phyloP scores from a whole-genome alignment of 163 green algal species.

The Scenedesmus sp. region DNA sequence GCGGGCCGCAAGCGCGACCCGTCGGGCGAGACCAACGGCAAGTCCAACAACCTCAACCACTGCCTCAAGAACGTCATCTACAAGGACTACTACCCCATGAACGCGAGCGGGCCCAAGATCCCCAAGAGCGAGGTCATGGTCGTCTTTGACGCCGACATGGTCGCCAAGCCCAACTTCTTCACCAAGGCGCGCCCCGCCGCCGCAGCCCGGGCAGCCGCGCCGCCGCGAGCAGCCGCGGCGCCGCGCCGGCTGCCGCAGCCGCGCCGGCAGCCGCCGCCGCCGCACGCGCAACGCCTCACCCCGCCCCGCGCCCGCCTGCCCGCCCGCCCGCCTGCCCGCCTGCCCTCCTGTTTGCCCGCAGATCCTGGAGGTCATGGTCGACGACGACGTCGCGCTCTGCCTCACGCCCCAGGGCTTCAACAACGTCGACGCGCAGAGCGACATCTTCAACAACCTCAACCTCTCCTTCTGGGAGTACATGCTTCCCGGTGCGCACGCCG shows the following conservation, averaged over 20 bases:
- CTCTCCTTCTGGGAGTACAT: constrained; percentile 57
- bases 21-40: constrained; percentile 49
- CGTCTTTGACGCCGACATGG: constrained; percentile 76
- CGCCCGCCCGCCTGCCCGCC: too few relatives aligned
- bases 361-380: constrained; percentile 52
- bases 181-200: too few relatives aligned
- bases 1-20: constrained; percentile 46
- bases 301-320: too few relatives aligned
- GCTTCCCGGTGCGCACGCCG: constrained; percentile 17
- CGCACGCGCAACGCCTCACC: too few relatives aligned
- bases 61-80: constrained; percentile 48
- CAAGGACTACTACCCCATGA: constrained; percentile 48
- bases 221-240: too few relatives aligned
- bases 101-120: constrained; percentile 46
- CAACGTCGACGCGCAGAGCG: constrained; percentile 52
- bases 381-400: constrained; percentile 47
- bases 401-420: constrained; percentile 55
- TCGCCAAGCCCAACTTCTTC: constrained; percentile 86
- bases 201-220: too few relatives aligned
- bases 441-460: constrained; percentile 60
- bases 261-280: too few relatives aligned
- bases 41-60: constrained; percentile 57
- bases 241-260: too few relatives aligned
- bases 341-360: too few relatives aligned
- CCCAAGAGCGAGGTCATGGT: constrained; percentile 47